These are phyloP conservation scores for Torrubiella hemipterigena DNA, from an alignment of 2,329 filamentous ascomycete species.

Conservation along the genomic window DNA sequence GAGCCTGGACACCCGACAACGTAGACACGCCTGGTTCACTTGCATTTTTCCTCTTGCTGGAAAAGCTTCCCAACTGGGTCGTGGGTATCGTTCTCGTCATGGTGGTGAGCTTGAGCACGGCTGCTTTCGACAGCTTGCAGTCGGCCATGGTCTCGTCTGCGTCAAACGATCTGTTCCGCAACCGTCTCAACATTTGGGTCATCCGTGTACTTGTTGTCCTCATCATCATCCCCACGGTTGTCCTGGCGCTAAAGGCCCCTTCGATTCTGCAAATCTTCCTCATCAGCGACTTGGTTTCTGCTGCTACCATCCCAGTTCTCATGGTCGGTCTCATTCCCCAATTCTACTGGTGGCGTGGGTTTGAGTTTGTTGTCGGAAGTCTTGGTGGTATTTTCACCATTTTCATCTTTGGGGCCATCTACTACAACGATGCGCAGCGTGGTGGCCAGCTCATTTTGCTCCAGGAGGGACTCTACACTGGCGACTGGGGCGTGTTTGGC, in stretches of 20 bases:
- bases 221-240: slow-evolving; percentile 61
- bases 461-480: slow-evolving; percentile 59
- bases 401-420: slow-evolving; percentile 70
- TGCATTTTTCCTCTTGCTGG: slow-evolving; percentile 65
- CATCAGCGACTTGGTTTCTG: slow-evolving; percentile 69
- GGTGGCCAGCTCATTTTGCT: slow-evolving; percentile 61
- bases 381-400: slow-evolving; percentile 68
- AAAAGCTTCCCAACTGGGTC: slow-evolving; percentile 66
- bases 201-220: slow-evolving; percentile 59
- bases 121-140: slow-evolving; percentile 71
- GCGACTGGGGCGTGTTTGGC: slow-evolving; percentile 74
- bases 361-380: slow-evolving; percentile 68
- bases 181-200: slow-evolving; percentile 63
- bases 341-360: slow-evolving; percentile 69
- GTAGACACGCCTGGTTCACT: slow-evolving; percentile 54
- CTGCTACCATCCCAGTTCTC: slow-evolving; percentile 62
- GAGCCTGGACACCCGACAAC: slow-evolving; percentile 51
- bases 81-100: slow-evolving; percentile 72
- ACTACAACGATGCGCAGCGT: slow-evolving; percentile 53
- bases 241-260: slow-evolving; percentile 62
- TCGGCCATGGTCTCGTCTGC: slow-evolving; percentile 76
- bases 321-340: slow-evolving; percentile 57
- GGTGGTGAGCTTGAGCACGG: slow-evolving; percentile 64
- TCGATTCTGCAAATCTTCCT: slow-evolving; percentile 72
- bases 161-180: slow-evolving; percentile 76